A percentile compares a stretch with the other conserved stretches of the same genome.
phyloP scores from a whole-genome alignment of 225 moss, liverwort and hornwort species.

The Sphagnum tenellum region DNA sequence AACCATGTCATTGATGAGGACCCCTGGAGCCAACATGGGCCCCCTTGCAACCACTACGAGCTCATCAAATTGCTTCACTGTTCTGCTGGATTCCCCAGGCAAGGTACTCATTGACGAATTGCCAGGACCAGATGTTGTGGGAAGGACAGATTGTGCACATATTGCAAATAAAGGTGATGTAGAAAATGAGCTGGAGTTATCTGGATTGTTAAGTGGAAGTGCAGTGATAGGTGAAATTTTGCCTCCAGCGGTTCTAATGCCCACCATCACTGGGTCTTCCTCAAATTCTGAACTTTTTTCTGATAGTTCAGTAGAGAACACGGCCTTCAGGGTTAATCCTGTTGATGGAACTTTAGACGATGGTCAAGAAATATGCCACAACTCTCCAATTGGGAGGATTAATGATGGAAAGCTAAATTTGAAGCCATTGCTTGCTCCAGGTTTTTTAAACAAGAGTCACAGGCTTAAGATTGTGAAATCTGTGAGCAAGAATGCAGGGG shows the following conservation, averaged over 20 bases:
- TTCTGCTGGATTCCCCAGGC: background rate
- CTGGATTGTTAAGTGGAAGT: slow-evolving; percentile 1
- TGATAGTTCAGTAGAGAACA: too few species aligned
- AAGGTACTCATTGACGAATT: slow-evolving; percentile 4
- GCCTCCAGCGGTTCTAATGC: slow-evolving; percentile 17
- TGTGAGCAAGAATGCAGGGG: background rate
- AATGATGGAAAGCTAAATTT: background rate
- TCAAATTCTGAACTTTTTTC: background rate
- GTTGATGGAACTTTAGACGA: too few species aligned
- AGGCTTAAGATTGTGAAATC: background rate
- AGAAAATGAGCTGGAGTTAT: too few species aligned
- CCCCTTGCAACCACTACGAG: background rate
- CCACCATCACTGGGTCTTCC: background rate
- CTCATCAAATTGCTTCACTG: background rate
- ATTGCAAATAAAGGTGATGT: too few species aligned
- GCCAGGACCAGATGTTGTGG: background rate
- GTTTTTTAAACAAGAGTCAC: slow-evolving; percentile 17
- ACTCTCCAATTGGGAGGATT: too few species aligned
- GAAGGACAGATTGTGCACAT: too few species aligned
- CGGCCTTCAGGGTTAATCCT: too few species aligned
- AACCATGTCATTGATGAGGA: background rate
- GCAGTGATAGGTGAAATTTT: slow-evolving; percentile 15
- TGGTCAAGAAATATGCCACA: too few species aligned
- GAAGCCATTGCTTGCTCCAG: slow-evolving; percentile 24
- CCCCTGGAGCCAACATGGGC: background rate